These are phyloP conservation scores for Ochetophila trinervis DNA, from an alignment of 306 rosid genomes.

Conservation along the genomic window DNA sequence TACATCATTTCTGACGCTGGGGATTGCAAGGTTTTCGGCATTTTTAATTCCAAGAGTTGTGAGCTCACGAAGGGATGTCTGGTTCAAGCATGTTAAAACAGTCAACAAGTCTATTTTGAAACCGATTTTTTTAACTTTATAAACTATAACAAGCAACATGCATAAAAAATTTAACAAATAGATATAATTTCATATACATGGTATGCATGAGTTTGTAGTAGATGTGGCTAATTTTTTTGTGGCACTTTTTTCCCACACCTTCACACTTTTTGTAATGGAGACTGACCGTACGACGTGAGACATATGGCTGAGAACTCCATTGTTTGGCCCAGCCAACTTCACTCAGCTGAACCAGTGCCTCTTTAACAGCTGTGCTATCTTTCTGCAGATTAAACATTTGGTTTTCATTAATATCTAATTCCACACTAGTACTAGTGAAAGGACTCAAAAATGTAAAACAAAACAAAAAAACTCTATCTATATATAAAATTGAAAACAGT, in stretches of 20 bases:
- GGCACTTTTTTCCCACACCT: slow-evolving; percentile 44
- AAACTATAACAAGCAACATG: neutral
- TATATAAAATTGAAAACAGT: too few relatives aligned
- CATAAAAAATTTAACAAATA: slow-evolving; percentile 33
- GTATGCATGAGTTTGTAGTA: slow-evolving; percentile 34
- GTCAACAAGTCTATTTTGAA: slow-evolving; percentile 24
- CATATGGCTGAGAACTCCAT: slow-evolving; percentile 96
- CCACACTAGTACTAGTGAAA: neutral
- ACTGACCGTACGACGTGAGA: slow-evolving; percentile 96
- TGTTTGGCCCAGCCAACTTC: slow-evolving; percentile 91
- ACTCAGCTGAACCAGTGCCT: slow-evolving; percentile 71
- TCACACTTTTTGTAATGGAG: slow-evolving; percentile 46
- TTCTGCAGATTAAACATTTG: slow-evolving; percentile 44
- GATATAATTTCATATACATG: slow-evolving; percentile 36
- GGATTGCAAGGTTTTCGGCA: slow-evolving; percentile 92
- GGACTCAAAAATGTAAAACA: too few relatives aligned
- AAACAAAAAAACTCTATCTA: too few relatives aligned
- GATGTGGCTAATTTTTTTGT: slow-evolving; percentile 35
- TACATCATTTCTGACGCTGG: slow-evolving; percentile 91
- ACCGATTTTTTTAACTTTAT: slow-evolving; percentile 4
- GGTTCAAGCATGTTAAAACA: slow-evolving; percentile 31
- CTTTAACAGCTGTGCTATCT: slow-evolving; percentile 76
- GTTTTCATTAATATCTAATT: neutral
- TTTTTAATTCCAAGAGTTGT: slow-evolving; percentile 82
- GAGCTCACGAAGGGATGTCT: slow-evolving; percentile 85